Evolutionary conservation across 1,139 yeast species (phyloP), one percentile per base, ranked within the genome.

Genomic region (Saccharomyces hybrid): DNA sequence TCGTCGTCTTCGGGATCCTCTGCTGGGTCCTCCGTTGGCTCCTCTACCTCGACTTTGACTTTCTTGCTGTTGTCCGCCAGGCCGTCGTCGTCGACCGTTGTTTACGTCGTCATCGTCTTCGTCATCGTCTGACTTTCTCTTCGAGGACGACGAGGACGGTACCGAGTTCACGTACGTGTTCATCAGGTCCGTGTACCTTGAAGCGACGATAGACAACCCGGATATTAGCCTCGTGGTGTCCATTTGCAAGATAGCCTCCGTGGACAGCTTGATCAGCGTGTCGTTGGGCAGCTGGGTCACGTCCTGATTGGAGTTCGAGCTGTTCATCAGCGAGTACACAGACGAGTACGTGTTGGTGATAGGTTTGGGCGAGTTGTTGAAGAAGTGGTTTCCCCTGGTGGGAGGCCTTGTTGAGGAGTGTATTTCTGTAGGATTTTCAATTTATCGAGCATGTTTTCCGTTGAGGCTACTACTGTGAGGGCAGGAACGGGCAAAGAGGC

Each of bases 261-360:
- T 21, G 86, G 88, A 78, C 85, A 84, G 49, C 81, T 78, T 34
- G 79, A 64, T 78, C 54, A 89, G 79, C 3, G 86, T 76, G 55
- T 83, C 81, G 41, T 78, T 79, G 1, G 95, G 87, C 14, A 91
- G 74, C 7, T 80, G 73, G 6, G 88, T 78, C 52, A 89, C 80
- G 68, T 90, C 93, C 64, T 88, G 86, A 51, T 78, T 75, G 28
- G 82, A 79, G 67, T 85, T 83, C 34, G 72, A 69, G 2, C 83
- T 75, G 52, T 82, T 85, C 57, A 86, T 83, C 56, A 91, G 75
- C 48, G 84, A 80, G 67, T 82, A 91, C 24, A 78, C 62, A 1
- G 77, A 65, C 38, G 73, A 70, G 56, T 74, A 76, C 11, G 73
- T 68, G 55, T 70, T 70, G 55, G 70, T 72, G 42, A 70, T 67